A percentile compares a stretch with the other conserved stretches of the same genome.
Conservation (phyloP, 1,284 basidiomycete species). For the Somion occarium region DNA sequence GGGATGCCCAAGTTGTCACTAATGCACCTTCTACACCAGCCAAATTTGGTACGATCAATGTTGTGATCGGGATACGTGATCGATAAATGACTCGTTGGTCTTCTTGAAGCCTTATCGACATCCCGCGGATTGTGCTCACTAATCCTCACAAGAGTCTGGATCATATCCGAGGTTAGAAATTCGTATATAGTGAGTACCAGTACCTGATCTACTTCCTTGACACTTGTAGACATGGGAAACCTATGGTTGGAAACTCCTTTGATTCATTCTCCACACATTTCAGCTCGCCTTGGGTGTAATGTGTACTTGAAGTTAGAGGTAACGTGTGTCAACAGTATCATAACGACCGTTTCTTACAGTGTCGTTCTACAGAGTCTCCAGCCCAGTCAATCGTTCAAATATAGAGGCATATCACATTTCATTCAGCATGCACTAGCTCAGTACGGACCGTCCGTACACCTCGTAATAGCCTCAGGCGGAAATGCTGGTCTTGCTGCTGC, state of each 20-base stretch:
- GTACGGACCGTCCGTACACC: constrained; percentile 49
- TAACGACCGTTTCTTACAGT: neutral
- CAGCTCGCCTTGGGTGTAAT: constrained; percentile 43
- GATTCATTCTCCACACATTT: constrained; percentile 51
- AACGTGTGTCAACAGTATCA: constrained; percentile 2
- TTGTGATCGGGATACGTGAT: too few species aligned
- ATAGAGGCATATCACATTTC: constrained; percentile 62
- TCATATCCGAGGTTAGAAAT: too few species aligned
- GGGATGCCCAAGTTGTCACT: too few species aligned
- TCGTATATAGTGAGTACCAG: too few species aligned
- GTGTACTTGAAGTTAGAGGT: constrained; percentile 70
- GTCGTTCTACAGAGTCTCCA: constrained; percentile 52
- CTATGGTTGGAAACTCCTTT: constrained; percentile 62
- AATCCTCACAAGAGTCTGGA: too few species aligned
- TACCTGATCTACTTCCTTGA: too few species aligned
- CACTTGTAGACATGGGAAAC: constrained; percentile 10
- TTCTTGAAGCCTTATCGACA: too few species aligned
- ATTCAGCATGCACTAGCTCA: constrained; percentile 44
- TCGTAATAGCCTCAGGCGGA: constrained; percentile 67
- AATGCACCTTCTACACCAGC: too few species aligned
- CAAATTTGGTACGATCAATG: too few species aligned
- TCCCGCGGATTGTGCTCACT: too few species aligned
- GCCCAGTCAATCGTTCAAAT: constrained; percentile 72
- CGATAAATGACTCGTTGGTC: too few species aligned
- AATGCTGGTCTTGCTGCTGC: constrained; percentile 72